A percentile compares a stretch with the other conserved stretches of the same genome.
Evolutionary conservation across 805 yeast species (phyloP).

Genomic region (Hanseniaspora vineae): DNA sequence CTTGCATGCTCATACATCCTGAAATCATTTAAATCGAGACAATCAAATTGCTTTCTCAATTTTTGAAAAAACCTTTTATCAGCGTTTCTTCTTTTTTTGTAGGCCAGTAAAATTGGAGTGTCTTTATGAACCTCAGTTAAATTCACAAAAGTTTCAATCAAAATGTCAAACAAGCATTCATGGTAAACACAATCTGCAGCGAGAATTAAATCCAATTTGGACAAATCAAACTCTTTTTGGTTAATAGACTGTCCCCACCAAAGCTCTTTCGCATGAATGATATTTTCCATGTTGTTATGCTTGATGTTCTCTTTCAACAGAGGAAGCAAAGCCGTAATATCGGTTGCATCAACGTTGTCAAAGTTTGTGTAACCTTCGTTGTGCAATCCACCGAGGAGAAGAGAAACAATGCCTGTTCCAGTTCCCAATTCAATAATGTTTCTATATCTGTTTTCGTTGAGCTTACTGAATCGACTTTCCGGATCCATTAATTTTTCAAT

Average conservation of each 20-base stretch:
- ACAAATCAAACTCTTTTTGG: slow-evolving; percentile 20
- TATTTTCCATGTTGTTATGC: slow-evolving; percentile 25
- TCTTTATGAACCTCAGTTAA: slow-evolving; percentile 24
- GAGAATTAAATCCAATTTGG: slow-evolving; percentile 31
- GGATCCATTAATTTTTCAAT: slow-evolving; percentile 15
- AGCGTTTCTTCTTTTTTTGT: slow-evolving; percentile 39
- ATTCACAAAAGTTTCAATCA: slow-evolving; percentile 36
- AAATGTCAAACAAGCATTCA: slow-evolving; percentile 39
- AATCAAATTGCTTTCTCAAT: slow-evolving; percentile 22
- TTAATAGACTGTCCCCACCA: slow-evolving; percentile 28
- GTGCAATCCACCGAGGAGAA: slow-evolving; percentile 19
- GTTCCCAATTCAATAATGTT: slow-evolving; percentile 40
- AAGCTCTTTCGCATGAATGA: slow-evolving; percentile 30
- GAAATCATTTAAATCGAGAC: slow-evolving; percentile 22
- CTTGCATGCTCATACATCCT: slow-evolving; percentile 18
- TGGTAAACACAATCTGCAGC: slow-evolving; percentile 53
- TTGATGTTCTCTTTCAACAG: slow-evolving; percentile 34
- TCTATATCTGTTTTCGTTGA: slow-evolving; percentile 8
- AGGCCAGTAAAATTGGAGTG: slow-evolving; percentile 38
- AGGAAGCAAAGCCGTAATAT: slow-evolving; percentile 33
- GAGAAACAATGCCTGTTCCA: slow-evolving; percentile 47
- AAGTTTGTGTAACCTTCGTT: slow-evolving; percentile 10
- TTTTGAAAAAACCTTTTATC: slow-evolving; percentile 21
- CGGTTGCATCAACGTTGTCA: slow-evolving; percentile 33
- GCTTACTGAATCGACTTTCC: slow-evolving; percentile 1